A percentile compares a stretch with the other conserved stretches of the same genome.
Evolutionary conservation across 768 basidiomycete genomes (phyloP).

Genomic region (Naganishia randhawae): DNA sequence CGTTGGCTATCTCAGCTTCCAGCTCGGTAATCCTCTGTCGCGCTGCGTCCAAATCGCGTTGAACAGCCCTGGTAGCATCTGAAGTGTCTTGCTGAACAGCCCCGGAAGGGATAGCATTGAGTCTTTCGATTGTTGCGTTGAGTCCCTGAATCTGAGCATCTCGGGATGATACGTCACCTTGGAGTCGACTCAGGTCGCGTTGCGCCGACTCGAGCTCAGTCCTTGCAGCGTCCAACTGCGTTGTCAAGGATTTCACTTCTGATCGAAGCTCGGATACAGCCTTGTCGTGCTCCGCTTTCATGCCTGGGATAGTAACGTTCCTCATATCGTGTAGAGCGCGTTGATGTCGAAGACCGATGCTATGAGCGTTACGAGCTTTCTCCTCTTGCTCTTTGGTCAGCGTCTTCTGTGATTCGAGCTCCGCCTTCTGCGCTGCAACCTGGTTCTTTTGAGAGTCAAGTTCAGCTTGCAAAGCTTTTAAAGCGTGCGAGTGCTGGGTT

Average conservation of each 20-base stretch:
- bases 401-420: slow-evolving; percentile 1
- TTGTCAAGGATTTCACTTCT: not conserved
- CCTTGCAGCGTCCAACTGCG: not conserved
- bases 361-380: not conserved
- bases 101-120: not conserved
- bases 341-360: slow-evolving; percentile 4
- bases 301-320: not conserved
- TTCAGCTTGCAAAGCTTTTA: slow-evolving; percentile 17
- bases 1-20: slow-evolving; percentile 2
- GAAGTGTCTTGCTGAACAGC: not conserved
- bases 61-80: not conserved
- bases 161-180: not conserved
- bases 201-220: slow-evolving; percentile 14
- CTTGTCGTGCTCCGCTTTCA: slow-evolving; percentile 13
- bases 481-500: not conserved
- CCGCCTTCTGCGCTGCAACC: not conserved
- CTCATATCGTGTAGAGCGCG: not conserved
- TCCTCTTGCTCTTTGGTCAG: not conserved
- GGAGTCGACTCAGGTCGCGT: not conserved
- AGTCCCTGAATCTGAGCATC: slow-evolving; percentile 10
- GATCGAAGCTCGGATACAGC: not conserved
- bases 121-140: not conserved
- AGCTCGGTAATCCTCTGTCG: slow-evolving; percentile 11
- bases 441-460: not conserved
- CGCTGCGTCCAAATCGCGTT: slow-evolving; percentile 18